Evolutionary conservation across 2,329 filamentous ascomycete species (phyloP).

Genomic region (Alternaria sp.): DNA sequence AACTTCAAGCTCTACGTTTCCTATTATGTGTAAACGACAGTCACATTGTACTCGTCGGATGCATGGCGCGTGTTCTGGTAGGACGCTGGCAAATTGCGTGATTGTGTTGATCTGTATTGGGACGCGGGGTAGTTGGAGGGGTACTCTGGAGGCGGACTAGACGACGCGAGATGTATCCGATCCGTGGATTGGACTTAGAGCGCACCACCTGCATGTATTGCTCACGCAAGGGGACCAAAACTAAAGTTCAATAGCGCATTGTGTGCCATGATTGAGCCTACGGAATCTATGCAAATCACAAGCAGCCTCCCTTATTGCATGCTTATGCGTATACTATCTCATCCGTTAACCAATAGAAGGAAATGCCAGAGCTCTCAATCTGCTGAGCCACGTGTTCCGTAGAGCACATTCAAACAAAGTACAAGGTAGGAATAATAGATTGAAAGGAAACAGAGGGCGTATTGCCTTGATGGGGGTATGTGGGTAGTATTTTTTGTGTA

Average conservation of each 20-base stretch:
- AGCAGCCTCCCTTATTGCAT: neutral
- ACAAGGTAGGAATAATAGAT: neutral
- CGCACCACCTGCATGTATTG: neutral
- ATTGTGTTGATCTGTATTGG: neutral
- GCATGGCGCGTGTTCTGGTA: neutral
- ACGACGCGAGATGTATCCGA: neutral
- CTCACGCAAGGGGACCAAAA: neutral
- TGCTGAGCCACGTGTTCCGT: neutral
- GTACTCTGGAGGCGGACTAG: neutral
- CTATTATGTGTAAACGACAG: neutral
- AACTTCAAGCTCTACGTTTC: neutral
- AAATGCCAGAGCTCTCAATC: neutral
- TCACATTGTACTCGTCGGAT: neutral
- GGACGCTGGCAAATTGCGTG: neutral
- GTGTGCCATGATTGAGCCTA: conserved; percentile 3
- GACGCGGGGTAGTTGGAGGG: neutral
- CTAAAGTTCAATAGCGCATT: neutral
- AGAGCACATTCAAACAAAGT: neutral
- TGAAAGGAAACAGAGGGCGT: neutral
- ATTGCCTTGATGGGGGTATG: conserved; percentile 1
- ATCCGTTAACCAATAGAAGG: neutral
- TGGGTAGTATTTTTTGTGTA: conserved; percentile 1
- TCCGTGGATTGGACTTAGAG: neutral
- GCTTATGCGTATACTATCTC: neutral
- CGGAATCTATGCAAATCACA: conserved; percentile 5